phyloP scores from a whole-genome alignment of 2,329 filamentous ascomycete genomes.

The Xylaria sp. region DNA sequence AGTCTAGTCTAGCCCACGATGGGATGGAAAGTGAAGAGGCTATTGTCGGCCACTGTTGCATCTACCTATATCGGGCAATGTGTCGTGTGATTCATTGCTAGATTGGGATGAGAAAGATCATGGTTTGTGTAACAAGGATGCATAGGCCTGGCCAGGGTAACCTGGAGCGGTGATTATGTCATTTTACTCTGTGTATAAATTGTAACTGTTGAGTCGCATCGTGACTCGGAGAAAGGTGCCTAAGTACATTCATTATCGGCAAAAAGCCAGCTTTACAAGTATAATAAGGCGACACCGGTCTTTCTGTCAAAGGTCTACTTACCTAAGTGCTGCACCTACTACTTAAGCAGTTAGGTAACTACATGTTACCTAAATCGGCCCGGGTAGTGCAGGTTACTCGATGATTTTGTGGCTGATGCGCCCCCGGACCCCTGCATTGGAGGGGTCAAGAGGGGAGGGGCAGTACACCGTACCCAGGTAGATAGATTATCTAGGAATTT shows the following conservation, averaged over 20 bases:
- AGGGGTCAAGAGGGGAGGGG: constrained; percentile 32
- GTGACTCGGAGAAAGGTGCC: too few species aligned
- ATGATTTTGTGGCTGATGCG: background rate
- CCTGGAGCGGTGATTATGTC: background rate
- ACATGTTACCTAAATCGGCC: background rate
- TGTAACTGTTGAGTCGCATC: too few species aligned
- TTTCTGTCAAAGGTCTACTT: too few species aligned
- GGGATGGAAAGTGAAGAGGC: background rate
- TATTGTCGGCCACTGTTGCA: background rate
- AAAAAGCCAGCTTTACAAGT: too few species aligned
- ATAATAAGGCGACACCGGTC: too few species aligned
- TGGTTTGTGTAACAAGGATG: background rate
- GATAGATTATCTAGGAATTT: background rate
- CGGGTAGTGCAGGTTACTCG: background rate
- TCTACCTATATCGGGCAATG: constrained; percentile 15
- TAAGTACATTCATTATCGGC: background rate
- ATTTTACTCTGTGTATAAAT: too few species aligned
- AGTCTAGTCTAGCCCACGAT: constrained; percentile 15
- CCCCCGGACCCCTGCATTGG: constrained; percentile 5
- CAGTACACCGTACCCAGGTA: constrained; percentile 1
- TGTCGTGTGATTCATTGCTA: constrained; percentile 28
- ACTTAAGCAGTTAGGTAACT: background rate
- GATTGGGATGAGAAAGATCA: constrained; percentile 17
- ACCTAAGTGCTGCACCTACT: too few species aligned
- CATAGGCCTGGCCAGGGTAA: background rate